Evolutionary conservation across 2,329 filamentous ascomycete genomes (phyloP).

Genomic region (Trichoderma asperellum): DNA sequence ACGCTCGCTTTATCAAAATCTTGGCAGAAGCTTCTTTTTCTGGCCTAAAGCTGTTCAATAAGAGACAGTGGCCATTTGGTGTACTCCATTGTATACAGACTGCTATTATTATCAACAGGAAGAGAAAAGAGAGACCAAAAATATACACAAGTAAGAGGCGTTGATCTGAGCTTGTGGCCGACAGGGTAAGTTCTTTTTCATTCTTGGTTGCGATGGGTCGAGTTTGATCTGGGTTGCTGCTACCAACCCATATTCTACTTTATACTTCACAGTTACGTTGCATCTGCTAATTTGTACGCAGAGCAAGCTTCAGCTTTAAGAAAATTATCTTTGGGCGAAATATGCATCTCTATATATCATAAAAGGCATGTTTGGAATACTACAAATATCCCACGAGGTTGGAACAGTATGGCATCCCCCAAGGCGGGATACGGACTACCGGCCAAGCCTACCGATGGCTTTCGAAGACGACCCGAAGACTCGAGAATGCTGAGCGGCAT

Average conservation of each 20-base stretch:
- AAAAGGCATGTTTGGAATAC: slow-evolving; percentile 32
- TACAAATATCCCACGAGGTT: slow-evolving; percentile 35
- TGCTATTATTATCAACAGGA: background rate
- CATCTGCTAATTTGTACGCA: slow-evolving; percentile 18
- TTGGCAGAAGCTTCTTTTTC: background rate
- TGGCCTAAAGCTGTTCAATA: background rate
- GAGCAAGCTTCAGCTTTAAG: background rate
- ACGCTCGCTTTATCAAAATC: background rate
- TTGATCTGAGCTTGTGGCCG: background rate
- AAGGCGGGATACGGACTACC: slow-evolving; percentile 48
- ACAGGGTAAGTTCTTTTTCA: background rate
- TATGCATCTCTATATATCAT: slow-evolving; percentile 18
- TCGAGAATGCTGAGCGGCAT: slow-evolving; percentile 31
- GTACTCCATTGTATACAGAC: background rate
- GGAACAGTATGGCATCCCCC: slow-evolving; percentile 50
- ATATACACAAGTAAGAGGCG: background rate
- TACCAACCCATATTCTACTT: background rate
- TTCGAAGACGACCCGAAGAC: slow-evolving; percentile 39
- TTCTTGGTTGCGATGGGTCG: background rate
- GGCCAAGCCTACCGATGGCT: slow-evolving; percentile 45
- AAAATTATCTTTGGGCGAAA: slow-evolving; percentile 13
- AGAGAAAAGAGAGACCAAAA: background rate
- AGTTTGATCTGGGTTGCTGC: slow-evolving; percentile 1
- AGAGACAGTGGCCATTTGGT: background rate
- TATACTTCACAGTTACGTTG: background rate